Conservation (phyloP, 2,329 filamentous ascomycete species). For the Nigrospora oryzae region DNA sequence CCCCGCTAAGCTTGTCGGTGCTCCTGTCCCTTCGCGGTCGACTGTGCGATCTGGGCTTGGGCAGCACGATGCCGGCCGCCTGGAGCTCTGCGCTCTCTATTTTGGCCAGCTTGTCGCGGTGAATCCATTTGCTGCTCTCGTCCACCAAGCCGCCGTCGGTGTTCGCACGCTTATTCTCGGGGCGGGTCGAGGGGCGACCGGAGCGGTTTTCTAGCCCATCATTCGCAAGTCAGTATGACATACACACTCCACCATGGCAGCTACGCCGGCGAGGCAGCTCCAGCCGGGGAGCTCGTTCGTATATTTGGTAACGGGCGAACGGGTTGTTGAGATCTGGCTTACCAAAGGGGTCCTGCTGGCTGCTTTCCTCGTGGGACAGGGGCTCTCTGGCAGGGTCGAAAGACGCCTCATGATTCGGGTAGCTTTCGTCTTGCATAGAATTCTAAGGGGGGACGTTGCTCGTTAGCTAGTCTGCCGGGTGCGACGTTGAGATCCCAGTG, state of each 20-base stretch:
- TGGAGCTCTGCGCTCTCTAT: slow-evolving; percentile 77
- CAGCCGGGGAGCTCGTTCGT: background rate
- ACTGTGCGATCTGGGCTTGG: slow-evolving; percentile 45
- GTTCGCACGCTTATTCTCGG: slow-evolving; percentile 17
- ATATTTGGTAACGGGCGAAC: slow-evolving; percentile 16
- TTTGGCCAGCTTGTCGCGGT: slow-evolving; percentile 72
- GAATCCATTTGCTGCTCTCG: slow-evolving; percentile 73
- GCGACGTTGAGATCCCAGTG: background rate
- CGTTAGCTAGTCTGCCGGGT: background rate
- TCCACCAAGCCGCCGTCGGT: slow-evolving; percentile 23
- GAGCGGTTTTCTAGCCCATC: slow-evolving; percentile 12
- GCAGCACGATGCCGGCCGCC: slow-evolving; percentile 62
- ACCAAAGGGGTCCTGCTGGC: slow-evolving; percentile 10
- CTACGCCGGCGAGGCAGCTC: background rate
- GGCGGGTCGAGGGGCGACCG: slow-evolving; percentile 9
- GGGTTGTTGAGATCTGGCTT: slow-evolving; percentile 10
- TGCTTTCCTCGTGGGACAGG: slow-evolving; percentile 11
- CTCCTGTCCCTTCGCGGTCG: slow-evolving; percentile 35
- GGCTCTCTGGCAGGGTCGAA: slow-evolving; percentile 9
- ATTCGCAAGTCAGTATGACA: slow-evolving; percentile 7
- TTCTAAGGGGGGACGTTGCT: slow-evolving; percentile 7
- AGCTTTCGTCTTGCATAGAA: slow-evolving; percentile 13
- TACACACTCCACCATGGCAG: background rate
- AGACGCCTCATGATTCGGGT: slow-evolving; percentile 12
- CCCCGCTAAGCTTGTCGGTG: slow-evolving; percentile 23